A percentile compares a stretch with the other conserved stretches of the same genome.
These are phyloP conservation scores for Cryptococcus amylolentus DNA, from an alignment of 1,284 basidiomycete species.

Conservation along the genomic window DNA sequence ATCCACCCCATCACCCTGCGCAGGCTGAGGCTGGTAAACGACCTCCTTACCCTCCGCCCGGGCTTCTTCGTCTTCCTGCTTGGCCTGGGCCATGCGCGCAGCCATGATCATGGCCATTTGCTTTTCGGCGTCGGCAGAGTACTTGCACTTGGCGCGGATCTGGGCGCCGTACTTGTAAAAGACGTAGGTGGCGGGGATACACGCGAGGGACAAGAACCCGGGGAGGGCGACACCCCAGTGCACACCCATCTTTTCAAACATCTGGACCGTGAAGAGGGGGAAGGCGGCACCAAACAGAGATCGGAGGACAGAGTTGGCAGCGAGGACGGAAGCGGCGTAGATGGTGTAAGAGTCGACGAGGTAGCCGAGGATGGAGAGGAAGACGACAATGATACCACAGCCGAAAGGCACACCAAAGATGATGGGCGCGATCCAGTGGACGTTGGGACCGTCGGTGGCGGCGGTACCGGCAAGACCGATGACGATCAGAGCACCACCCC, in stretches of 20 bases:
- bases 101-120: constrained; percentile 42
- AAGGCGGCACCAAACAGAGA: constrained; percentile 64
- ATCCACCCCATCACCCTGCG: constrained; percentile 1
- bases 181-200: constrained; percentile 57
- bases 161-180: constrained; percentile 57
- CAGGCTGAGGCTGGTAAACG: neutral
- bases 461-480: constrained; percentile 50
- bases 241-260: constrained; percentile 57
- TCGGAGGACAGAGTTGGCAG: constrained; percentile 66
- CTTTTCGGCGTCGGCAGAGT: constrained; percentile 40
- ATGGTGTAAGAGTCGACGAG: constrained; percentile 61
- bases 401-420: constrained; percentile 63
- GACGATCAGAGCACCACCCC: constrained; percentile 42
- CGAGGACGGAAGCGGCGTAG: constrained; percentile 59
- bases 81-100: constrained; percentile 25
- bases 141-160: constrained; percentile 58
- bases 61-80: constrained; percentile 20
- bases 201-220: constrained; percentile 58
- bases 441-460: constrained; percentile 41
- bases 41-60: constrained; percentile 7
- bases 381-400: constrained; percentile 61
- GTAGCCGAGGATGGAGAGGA: constrained; percentile 61
- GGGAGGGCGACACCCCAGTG: constrained; percentile 66
- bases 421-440: constrained; percentile 57
- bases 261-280: constrained; percentile 56